Conservation (phyloP, 2,329 filamentous ascomycete genomes). For the Mollisia scopiformis region DNA sequence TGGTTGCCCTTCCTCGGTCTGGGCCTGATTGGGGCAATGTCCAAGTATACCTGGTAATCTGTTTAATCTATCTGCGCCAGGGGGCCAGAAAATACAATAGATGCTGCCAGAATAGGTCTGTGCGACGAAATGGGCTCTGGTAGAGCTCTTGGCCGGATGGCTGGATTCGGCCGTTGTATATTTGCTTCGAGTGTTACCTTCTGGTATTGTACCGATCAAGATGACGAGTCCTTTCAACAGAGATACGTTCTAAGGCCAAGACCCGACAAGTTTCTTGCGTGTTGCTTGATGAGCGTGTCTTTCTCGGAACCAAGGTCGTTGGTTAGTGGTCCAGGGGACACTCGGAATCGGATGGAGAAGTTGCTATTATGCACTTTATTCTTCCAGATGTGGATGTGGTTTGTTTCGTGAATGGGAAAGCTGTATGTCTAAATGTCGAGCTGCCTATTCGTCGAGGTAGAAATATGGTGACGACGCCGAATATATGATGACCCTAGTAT, state of each 20-base stretch:
- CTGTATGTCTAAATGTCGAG: not conserved
- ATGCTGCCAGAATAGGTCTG: not conserved
- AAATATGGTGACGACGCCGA: not conserved
- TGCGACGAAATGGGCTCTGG: not conserved
- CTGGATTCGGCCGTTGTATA: not conserved
- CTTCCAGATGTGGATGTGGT: not conserved
- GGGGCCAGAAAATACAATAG: not conserved
- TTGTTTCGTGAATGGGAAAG: not conserved
- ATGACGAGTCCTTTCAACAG: not conserved
- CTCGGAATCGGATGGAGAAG: not conserved
- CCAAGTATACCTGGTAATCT: not conserved
- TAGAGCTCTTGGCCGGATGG: not conserved
- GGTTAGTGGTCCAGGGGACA: not conserved
- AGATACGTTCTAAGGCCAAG: not conserved
- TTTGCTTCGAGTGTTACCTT: not conserved
- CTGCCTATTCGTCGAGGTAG: not conserved
- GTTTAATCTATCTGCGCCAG: not conserved
- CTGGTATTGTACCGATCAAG: not conserved
- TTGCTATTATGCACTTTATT: not conserved
- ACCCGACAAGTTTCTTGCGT: not conserved
- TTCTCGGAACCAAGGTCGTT: not conserved
- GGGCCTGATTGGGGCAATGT: not conserved
- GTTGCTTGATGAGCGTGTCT: not conserved
- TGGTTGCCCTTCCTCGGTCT: slow-evolving; percentile 4
- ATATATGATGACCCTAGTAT: not conserved